phyloP scores from a whole-genome alignment of 208 protist genomes.

The Porcisia deanei region DNA sequence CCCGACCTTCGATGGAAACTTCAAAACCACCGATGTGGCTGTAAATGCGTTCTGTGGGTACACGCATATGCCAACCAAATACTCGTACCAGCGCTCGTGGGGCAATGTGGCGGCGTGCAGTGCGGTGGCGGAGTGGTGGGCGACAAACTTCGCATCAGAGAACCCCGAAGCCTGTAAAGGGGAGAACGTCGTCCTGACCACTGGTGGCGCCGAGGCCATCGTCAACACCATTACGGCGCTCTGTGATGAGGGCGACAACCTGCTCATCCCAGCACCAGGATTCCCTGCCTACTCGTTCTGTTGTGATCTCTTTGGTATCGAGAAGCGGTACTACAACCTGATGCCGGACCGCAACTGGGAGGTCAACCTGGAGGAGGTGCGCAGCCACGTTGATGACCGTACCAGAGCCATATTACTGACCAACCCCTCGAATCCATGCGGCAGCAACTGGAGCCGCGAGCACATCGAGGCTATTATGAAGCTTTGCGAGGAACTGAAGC shows the following conservation, averaged over 20 bases:
- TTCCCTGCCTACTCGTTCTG: slow-evolving; percentile 94
- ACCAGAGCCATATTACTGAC: slow-evolving; percentile 92
- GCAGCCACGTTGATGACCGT: slow-evolving; percentile 70
- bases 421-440: slow-evolving; percentile 97
- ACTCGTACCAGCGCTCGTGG: slow-evolving; percentile 74
- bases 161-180: slow-evolving; percentile 29
- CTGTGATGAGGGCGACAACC: slow-evolving; percentile 84
- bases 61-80: slow-evolving; percentile 38
- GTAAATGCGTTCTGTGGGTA: slow-evolving; percentile 53
- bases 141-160: slow-evolving; percentile 37
- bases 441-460: slow-evolving; percentile 80
- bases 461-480: slow-evolving; percentile 82
- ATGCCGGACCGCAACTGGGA: slow-evolving; percentile 88
- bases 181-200: slow-evolving; percentile 82
- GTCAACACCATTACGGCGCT: slow-evolving; percentile 83
- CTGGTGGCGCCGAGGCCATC: slow-evolving; percentile 89
- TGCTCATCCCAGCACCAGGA: slow-evolving; percentile 88
- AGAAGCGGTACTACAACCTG: slow-evolving; percentile 81
- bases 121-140: slow-evolving; percentile 56
- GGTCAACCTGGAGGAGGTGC: slow-evolving; percentile 77
- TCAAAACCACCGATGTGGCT: slow-evolving; percentile 41
- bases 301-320: slow-evolving; percentile 75
- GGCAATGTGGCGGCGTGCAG: slow-evolving; percentile 50
- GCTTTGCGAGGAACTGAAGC: slow-evolving; percentile 79
- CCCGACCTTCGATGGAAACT: slow-evolving; percentile 75